Conservation (phyloP, 345 rosid species). For the Anacardium occidentale region DNA sequence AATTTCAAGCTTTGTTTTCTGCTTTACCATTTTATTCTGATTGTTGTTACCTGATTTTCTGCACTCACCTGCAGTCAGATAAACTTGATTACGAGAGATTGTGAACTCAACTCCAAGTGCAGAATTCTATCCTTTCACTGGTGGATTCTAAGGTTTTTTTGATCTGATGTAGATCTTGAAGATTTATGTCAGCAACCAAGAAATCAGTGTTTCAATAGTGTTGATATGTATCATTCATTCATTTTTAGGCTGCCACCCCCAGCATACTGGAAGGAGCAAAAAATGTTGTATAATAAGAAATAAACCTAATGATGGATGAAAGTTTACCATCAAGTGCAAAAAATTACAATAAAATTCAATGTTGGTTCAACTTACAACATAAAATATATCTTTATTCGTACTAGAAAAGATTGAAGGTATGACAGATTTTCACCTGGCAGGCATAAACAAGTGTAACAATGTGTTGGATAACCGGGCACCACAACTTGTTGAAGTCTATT, state of each 20-base stretch:
- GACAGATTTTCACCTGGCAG: conserved; percentile 13
- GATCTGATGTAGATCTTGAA: neutral
- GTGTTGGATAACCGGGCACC: neutral
- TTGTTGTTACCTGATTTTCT: neutral
- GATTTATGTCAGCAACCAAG: neutral
- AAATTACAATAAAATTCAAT: neutral
- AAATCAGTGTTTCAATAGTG: neutral
- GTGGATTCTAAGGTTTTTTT: neutral
- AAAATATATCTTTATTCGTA: neutral
- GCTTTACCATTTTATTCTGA: too few species aligned
- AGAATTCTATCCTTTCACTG: neutral
- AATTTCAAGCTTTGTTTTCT: neutral
- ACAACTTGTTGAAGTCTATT: neutral
- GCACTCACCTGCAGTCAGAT: conserved; percentile 60
- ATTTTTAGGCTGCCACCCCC: neutral
- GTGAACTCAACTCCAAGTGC: conserved; percentile 26
- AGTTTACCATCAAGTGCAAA: neutral
- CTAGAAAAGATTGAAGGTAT: neutral
- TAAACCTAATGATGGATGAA: too few species aligned
- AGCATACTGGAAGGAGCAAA: neutral
- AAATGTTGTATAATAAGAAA: neutral
- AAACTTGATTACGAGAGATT: conserved; percentile 76
- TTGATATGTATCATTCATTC: neutral
- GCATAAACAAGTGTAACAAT: neutral
- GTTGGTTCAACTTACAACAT: neutral